Percentiles rank a stretch among this genome's conserved stretches.
phyloP scores from a whole-genome alignment of 208 protist species.

The Leishmania tarentolae region DNA sequence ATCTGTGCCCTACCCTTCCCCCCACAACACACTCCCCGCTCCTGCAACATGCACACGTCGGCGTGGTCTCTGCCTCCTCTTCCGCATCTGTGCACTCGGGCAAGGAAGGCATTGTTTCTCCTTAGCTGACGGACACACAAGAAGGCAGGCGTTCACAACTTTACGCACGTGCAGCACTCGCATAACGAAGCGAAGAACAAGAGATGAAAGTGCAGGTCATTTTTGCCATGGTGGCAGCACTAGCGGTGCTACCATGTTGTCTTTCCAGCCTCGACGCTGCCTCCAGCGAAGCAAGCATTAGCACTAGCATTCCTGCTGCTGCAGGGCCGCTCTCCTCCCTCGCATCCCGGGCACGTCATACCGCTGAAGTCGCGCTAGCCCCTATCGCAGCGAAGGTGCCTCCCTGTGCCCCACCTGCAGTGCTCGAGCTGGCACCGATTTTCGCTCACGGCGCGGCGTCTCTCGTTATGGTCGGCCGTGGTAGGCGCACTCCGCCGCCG shows the following conservation, averaged over 20 bases:
- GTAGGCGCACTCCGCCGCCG: conserved; percentile 20
- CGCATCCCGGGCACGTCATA: background rate
- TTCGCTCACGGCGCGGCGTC: conserved; percentile 49
- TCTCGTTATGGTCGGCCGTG: conserved; percentile 36
- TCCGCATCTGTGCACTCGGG: background rate
- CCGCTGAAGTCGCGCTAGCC: background rate
- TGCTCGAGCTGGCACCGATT: conserved; percentile 18
- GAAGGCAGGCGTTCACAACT: no score
- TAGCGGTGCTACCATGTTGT: background rate
- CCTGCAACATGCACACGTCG: no score
- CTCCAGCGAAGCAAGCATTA: background rate
- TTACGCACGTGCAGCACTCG: background rate
- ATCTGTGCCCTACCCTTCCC: background rate
- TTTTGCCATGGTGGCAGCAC: background rate
- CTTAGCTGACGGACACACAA: background rate
- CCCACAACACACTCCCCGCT: no score
- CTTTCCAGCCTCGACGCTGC: background rate
- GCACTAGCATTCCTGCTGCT: background rate
- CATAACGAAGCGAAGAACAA: background rate
- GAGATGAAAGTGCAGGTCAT: background rate
- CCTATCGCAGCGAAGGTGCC: conserved; percentile 4
- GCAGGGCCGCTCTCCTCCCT: background rate
- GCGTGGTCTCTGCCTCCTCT: background rate
- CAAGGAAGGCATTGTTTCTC: background rate
- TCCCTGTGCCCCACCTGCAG: conserved; percentile 5